phyloP scores from a whole-genome alignment of 805 yeast genomes.

The Sungouiella blattae region DNA sequence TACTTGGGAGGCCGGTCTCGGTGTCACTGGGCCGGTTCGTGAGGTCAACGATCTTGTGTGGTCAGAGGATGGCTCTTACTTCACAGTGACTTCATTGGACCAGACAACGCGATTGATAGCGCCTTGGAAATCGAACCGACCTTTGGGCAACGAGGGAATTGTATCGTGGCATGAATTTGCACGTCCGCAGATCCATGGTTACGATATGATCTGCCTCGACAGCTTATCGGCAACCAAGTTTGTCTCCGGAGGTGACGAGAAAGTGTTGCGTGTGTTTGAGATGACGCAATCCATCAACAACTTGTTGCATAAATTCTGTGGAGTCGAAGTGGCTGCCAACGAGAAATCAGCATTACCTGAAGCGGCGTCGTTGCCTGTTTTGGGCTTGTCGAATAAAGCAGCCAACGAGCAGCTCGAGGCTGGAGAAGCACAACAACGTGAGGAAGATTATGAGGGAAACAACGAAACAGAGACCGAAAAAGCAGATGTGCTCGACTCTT shows the following conservation, averaged over 20 bases:
- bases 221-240: constrained; percentile 59
- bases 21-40: constrained; percentile 72
- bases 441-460: constrained; percentile 39
- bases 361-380: constrained; percentile 85
- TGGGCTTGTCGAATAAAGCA: constrained; percentile 92
- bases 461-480: constrained; percentile 30
- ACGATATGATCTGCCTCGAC: constrained; percentile 84
- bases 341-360: constrained; percentile 63
- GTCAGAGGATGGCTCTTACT: constrained; percentile 61
- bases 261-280: constrained; percentile 82
- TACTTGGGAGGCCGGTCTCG: constrained; percentile 46
- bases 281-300: constrained; percentile 77
- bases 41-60: constrained; percentile 79
- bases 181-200: constrained; percentile 97
- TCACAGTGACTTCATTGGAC: constrained; percentile 79
- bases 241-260: constrained; percentile 96
- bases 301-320: constrained; percentile 54
- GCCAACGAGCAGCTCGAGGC: constrained; percentile 47
- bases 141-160: constrained; percentile 1
- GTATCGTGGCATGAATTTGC: constrained; percentile 85
- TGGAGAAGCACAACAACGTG: constrained; percentile 34
- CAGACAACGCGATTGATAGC: constrained; percentile 89
- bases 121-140: constrained; percentile 45
- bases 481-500: constrained; percentile 43
- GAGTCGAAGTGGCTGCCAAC: constrained; percentile 28